Percentiles rank a stretch among this genome's conserved stretches.
These are phyloP conservation scores for Xylogone sp. DNA, from an alignment of 2,329 filamentous ascomycete species.

Conservation along the genomic window DNA sequence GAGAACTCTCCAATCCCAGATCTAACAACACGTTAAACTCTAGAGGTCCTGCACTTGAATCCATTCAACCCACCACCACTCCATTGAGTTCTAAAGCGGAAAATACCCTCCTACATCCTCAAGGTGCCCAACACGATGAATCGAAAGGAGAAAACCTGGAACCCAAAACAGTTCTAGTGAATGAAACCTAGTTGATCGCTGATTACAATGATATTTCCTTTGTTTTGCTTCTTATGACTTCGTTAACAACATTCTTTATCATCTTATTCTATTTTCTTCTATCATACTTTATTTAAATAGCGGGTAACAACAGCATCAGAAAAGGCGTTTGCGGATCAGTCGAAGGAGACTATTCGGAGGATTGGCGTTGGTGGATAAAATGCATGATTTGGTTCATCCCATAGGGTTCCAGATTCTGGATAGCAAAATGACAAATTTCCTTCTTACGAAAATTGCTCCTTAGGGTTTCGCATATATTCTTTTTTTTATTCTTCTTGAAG, in stretches of 20 bases:
- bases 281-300: conserved; percentile 5
- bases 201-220: background rate
- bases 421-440: background rate
- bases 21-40: conserved; percentile 14
- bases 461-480: too few species aligned
- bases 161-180: background rate
- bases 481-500: too few species aligned
- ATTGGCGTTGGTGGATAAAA: background rate
- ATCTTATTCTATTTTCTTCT: conserved; percentile 7
- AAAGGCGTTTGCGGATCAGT: background rate
- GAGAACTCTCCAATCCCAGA: conserved; percentile 11
- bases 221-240: conserved; percentile 4
- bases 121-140: background rate
- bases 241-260: background rate
- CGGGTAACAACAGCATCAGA: background rate
- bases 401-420: background rate
- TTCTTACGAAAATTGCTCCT: background rate
- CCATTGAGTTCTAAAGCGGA: background rate
- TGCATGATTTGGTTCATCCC: background rate
- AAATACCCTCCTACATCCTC: background rate
- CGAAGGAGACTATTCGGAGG: background rate
- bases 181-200: background rate
- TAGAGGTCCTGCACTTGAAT: conserved; percentile 5
- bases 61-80: background rate
- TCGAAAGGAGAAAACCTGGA: background rate